Conservation (phyloP, 1,284 basidiomycete genomes). For the Neonothopanus nambi region DNA sequence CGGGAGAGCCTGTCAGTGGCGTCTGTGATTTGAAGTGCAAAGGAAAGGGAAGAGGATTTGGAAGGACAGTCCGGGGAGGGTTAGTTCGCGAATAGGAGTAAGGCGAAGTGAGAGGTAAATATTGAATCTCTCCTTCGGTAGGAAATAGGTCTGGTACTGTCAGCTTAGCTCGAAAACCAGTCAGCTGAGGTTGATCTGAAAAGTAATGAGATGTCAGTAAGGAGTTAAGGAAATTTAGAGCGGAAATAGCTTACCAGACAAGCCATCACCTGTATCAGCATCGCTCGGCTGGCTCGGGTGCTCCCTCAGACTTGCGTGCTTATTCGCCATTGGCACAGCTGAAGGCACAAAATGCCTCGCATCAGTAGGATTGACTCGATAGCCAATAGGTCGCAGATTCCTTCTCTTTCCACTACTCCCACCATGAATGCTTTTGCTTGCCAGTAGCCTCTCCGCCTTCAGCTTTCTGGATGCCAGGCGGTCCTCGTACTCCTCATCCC, state of each 20-base stretch:
- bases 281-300: slow-evolving; percentile 3
- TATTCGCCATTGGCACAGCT: too few relatives aligned
- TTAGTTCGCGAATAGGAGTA: slow-evolving; percentile 13
- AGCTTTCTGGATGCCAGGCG: not conserved
- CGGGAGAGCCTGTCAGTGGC: slow-evolving; percentile 32
- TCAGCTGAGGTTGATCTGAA: not conserved
- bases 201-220: not conserved
- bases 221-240: not conserved
- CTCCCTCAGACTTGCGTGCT: not conserved
- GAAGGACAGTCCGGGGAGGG: slow-evolving; percentile 32
- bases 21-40: slow-evolving; percentile 37
- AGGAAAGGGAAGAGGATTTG: slow-evolving; percentile 36
- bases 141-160: not conserved
- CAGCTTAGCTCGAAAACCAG: slow-evolving; percentile 5
- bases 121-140: slow-evolving; percentile 14
- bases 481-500: slow-evolving; percentile 12
- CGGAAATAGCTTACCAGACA: slow-evolving; percentile 7
- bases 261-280: not conserved
- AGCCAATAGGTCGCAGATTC: slow-evolving; percentile 13
- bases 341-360: slow-evolving; percentile 1
- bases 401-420: not conserved
- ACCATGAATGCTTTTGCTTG: not conserved
- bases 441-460: not conserved
- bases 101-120: slow-evolving; percentile 31
- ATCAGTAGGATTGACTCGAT: slow-evolving; percentile 9